Evolutionary conservation across 495 filamentous ascomycete species (phyloP).

Genomic region (Poronia punctata): DNA sequence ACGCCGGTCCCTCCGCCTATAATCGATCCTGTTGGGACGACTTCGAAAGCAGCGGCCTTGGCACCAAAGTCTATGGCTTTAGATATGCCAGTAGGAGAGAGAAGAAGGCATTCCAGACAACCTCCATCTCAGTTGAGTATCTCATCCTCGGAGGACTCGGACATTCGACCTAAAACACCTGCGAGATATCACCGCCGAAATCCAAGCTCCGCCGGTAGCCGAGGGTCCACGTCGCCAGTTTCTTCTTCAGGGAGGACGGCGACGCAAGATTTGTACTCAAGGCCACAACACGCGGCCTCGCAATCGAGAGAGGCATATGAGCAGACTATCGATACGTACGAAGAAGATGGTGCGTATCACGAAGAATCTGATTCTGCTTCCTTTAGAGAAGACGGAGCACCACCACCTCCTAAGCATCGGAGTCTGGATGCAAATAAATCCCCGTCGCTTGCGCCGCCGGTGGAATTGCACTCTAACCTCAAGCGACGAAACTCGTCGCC

Average conservation of each 20-base stretch:
- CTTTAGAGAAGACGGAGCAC: constrained; percentile 39
- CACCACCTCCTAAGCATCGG: constrained; percentile 47
- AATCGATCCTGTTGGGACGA: constrained; percentile 12
- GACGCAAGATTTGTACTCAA: constrained; percentile 20
- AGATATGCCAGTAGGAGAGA: constrained; percentile 73
- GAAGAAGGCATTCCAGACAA: constrained; percentile 27
- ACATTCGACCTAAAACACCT: constrained; percentile 21
- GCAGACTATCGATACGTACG: constrained; percentile 14
- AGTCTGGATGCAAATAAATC: constrained; percentile 34
- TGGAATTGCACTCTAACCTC: constrained; percentile 36
- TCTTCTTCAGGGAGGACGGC: constrained; percentile 23
- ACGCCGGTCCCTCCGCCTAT: constrained; percentile 64
- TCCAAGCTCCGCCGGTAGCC: constrained; percentile 15
- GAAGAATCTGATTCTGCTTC: too few species aligned
- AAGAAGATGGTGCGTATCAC: constrained; percentile 39
- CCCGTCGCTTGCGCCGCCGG: constrained; percentile 42
- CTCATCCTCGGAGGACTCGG: constrained; percentile 2
- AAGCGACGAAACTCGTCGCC: constrained; percentile 82
- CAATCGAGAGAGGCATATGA: constrained; percentile 8
- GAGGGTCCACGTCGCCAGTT: constrained; percentile 17
- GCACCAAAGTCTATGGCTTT: constrained; percentile 49
- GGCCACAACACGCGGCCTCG: constrained; percentile 5
- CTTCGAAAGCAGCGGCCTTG: constrained; percentile 20
- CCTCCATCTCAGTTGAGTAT: constrained; percentile 17
- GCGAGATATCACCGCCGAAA: constrained; percentile 16